These are phyloP conservation scores for Cordyceps tenuipes DNA, from an alignment of 2,329 filamentous ascomycete species.

Conservation along the genomic window DNA sequence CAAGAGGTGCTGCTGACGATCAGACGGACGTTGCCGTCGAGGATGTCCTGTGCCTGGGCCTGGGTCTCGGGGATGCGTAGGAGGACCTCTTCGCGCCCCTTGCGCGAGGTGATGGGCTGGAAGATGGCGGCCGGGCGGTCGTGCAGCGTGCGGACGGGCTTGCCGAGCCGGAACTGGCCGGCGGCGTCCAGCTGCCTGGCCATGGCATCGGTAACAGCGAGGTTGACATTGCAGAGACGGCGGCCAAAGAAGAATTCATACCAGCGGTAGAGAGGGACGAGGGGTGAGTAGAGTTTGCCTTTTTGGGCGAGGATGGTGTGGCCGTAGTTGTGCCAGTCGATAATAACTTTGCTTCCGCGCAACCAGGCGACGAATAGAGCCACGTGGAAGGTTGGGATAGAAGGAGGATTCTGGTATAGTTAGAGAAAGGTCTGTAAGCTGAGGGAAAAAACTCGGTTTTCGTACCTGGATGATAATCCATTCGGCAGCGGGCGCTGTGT, in stretches of 20 bases:
- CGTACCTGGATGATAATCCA: constrained; percentile 78
- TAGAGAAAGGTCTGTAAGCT: not conserved
- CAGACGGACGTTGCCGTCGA: constrained; percentile 52
- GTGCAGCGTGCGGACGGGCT: constrained; percentile 65
- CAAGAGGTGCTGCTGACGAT: constrained; percentile 93
- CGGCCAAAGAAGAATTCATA: constrained; percentile 71
- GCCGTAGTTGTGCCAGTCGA: constrained; percentile 99
- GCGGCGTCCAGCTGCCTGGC: constrained; percentile 52
- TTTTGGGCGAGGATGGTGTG: constrained; percentile 73
- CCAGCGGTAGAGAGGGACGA: constrained; percentile 67
- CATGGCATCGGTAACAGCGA: constrained; percentile 91
- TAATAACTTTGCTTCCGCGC: constrained; percentile 72
- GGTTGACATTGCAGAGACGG: constrained; percentile 59
- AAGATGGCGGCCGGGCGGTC: constrained; percentile 82
- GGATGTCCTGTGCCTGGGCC: constrained; percentile 49
- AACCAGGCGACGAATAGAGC: constrained; percentile 64
- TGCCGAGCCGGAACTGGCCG: constrained; percentile 55
- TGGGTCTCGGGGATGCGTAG: constrained; percentile 55
- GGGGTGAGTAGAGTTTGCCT: constrained; percentile 54
- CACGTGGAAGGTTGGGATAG: constrained; percentile 80
- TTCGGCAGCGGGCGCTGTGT: constrained; percentile 61
- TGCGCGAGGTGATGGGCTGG: constrained; percentile 49
- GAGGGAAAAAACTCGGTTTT: not conserved
- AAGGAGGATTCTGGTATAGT: constrained; percentile 69
- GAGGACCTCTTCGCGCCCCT: constrained; percentile 52